Evolutionary conservation across 2,329 filamentous ascomycete genomes (phyloP).

Genomic region (Nannizzia gypsea): DNA sequence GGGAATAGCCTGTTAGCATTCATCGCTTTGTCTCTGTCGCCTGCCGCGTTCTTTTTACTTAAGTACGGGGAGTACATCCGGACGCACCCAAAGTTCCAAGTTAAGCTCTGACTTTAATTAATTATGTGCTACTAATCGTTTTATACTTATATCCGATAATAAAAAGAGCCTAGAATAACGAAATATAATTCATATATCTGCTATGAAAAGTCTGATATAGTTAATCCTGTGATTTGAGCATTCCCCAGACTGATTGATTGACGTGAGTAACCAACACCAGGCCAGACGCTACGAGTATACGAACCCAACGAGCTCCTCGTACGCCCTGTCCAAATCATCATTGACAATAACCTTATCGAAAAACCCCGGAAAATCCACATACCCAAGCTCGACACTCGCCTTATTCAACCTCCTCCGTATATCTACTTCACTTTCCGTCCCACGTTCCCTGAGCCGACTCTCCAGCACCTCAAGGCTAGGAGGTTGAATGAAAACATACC

Average conservation of each 20-base stretch:
- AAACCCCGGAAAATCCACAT: slow-evolving; percentile 49
- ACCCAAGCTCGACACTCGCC: slow-evolving; percentile 59
- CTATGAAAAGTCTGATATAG: too few relatives aligned
- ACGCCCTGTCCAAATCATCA: slow-evolving; percentile 45
- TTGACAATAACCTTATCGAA: slow-evolving; percentile 52
- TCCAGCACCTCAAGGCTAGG: slow-evolving; percentile 61
- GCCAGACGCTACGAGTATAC: slow-evolving; percentile 4
- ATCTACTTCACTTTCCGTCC: slow-evolving; percentile 58
- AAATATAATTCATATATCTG: too few relatives aligned
- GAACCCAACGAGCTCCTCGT: slow-evolving; percentile 37
- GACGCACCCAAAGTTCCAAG: slow-evolving; percentile 5
- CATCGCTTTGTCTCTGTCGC: slow-evolving; percentile 32
- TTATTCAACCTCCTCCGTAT: slow-evolving; percentile 55
- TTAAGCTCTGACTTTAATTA: not conserved
- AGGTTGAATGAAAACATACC: slow-evolving; percentile 70
- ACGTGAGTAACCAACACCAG: too few relatives aligned
- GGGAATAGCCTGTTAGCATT: slow-evolving; percentile 50
- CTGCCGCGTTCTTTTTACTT: slow-evolving; percentile 33
- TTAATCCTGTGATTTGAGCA: too few relatives aligned
- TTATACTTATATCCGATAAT: not conserved
- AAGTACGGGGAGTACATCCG: slow-evolving; percentile 29
- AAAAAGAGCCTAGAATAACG: too few relatives aligned
- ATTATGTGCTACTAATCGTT: not conserved
- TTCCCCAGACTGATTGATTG: too few relatives aligned
- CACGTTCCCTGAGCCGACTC: slow-evolving; percentile 54